Conservation (phyloP, 345 rosid species). For the Linum trigynum region DNA sequence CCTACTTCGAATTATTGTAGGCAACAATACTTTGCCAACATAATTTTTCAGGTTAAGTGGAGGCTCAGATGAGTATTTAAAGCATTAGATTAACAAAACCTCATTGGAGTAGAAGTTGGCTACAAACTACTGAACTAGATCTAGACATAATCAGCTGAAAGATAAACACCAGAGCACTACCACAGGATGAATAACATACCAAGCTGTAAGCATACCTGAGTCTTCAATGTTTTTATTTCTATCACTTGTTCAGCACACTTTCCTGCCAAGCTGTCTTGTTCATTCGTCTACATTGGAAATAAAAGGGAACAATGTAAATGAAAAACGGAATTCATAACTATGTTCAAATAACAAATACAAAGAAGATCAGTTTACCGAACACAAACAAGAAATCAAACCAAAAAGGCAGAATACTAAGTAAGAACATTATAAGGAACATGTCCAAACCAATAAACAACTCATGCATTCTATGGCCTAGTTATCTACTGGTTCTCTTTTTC, state of each 20-base stretch:
- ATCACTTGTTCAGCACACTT: slow-evolving; percentile 56
- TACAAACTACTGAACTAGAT: background rate
- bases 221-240: slow-evolving; percentile 57
- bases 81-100: background rate
- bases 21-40: background rate
- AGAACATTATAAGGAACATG: background rate
- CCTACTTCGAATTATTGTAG: background rate
- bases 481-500: background rate
- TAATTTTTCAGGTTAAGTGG: background rate
- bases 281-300: slow-evolving; percentile 48
- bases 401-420: background rate
- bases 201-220: slow-evolving; percentile 36
- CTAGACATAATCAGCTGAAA: background rate
- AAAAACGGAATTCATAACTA: background rate
- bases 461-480: background rate
- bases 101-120: background rate
- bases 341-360: background rate
- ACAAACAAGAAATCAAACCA: background rate
- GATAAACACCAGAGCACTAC: background rate
- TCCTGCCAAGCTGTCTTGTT: slow-evolving; percentile 46
- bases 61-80: background rate
- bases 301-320: slow-evolving; percentile 1
- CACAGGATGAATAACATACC: background rate
- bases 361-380: background rate
- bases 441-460: background rate